Conservation (phyloP, 2,329 filamentous ascomycete species). For the Ophiosphaerella herpotricha region DNA sequence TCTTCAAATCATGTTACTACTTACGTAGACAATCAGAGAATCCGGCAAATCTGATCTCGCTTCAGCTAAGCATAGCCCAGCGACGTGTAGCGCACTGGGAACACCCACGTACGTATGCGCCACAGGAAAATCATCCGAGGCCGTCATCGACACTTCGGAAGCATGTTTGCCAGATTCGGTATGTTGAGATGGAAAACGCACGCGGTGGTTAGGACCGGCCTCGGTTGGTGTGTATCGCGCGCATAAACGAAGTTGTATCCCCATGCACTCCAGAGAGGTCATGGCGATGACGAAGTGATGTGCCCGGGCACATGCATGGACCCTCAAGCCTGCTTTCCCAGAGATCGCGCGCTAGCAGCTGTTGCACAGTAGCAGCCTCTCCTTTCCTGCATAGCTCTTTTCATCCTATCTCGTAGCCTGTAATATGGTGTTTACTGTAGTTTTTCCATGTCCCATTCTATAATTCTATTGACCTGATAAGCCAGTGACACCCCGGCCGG, state of each 20-base stretch:
- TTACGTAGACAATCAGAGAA: no score
- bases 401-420: conserved; percentile 4
- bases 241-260: conserved; percentile 4
- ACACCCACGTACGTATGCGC: conserved; percentile 8
- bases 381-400: conserved; percentile 12
- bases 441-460: conserved; percentile 12
- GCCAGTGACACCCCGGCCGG: conserved; percentile 18
- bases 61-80: no score
- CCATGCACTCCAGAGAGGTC: conserved; percentile 1
- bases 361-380: conserved; percentile 18
- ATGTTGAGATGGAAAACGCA: conserved; percentile 17
- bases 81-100: not conserved
- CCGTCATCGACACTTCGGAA: conserved; percentile 22
- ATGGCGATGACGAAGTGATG: conserved; percentile 22
- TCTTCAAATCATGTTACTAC: no score
- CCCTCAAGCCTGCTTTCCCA: conserved; percentile 17
- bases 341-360: conserved; percentile 13
- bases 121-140: conserved; percentile 32
- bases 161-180: conserved; percentile 21
- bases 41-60: no score
- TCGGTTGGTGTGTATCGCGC: conserved; percentile 6
- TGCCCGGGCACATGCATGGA: conserved; percentile 14
- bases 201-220: conserved; percentile 2
- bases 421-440: conserved; percentile 20
- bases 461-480: conserved; percentile 9